Percentiles rank a stretch among this genome's conserved stretches.
phyloP scores from a whole-genome alignment of 768 basidiomycete species.

The Tricholoma furcatifolium region DNA sequence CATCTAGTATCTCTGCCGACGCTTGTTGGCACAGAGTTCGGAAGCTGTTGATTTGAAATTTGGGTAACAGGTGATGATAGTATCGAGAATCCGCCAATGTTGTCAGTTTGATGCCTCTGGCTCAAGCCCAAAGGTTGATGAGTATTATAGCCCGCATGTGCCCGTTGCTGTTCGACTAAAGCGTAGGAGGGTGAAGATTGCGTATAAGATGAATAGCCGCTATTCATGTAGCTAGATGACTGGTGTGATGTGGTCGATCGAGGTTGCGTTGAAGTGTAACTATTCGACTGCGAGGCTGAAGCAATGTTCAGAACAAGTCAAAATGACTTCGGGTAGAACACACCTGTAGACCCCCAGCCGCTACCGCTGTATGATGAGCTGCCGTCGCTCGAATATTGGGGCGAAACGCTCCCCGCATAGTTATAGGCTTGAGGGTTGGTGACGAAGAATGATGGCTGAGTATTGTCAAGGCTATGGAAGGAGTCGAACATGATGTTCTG shows the following conservation, averaged over 20 bases:
- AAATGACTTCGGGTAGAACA: background rate
- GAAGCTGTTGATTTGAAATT: conserved; percentile 1
- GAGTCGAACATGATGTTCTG: conserved; percentile 11
- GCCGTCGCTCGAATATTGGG: conserved; percentile 9
- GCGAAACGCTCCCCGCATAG: conserved; percentile 9
- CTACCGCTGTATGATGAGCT: conserved; percentile 6
- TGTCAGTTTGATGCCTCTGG: conserved; percentile 9
- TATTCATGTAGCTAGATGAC: conserved; percentile 1
- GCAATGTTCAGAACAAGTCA: background rate
- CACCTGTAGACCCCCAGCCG: conserved; percentile 12
- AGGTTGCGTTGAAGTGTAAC: conserved; percentile 7
- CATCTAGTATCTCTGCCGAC: conserved; percentile 9
- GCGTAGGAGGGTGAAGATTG: conserved; percentile 8
- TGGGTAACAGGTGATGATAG: conserved; percentile 11
- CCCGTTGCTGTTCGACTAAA: conserved; percentile 3
- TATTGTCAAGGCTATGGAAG: conserved; percentile 13
- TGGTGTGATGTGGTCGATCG: conserved; percentile 7
- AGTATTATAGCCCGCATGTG: conserved; percentile 8
- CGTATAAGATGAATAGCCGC: conserved; percentile 6
- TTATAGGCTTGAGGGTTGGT: conserved; percentile 11
- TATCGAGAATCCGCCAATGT: conserved; percentile 13
- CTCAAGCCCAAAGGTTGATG: conserved; percentile 4
- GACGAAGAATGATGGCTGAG: conserved; percentile 13
- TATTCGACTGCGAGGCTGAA: background rate
- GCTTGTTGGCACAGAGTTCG: background rate